Evolutionary conservation across 179 eudicot species (phyloP).

Genomic region (Carnegiea gigantea): DNA sequence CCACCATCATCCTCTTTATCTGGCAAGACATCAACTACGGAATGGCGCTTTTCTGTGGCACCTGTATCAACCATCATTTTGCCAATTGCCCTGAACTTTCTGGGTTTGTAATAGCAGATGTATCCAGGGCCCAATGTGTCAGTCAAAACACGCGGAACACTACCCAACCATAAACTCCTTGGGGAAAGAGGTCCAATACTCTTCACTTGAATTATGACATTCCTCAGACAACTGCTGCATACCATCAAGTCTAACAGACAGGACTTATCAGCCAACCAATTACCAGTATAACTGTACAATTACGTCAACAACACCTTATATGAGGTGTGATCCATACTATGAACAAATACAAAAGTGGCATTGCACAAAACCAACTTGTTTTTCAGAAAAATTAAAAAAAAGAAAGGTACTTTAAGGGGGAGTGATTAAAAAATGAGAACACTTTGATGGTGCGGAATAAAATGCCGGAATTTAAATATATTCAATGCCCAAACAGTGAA

Average conservation of each 20-base stretch:
- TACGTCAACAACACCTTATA: slow-evolving; percentile 7
- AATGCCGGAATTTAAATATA: background rate
- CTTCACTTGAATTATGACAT: slow-evolving; percentile 45
- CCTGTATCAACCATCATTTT: slow-evolving; percentile 77
- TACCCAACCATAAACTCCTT: slow-evolving; percentile 35
- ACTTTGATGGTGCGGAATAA: background rate
- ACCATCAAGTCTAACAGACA: slow-evolving; percentile 52
- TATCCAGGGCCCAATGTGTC: slow-evolving; percentile 33
- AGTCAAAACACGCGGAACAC: slow-evolving; percentile 35
- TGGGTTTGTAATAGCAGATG: slow-evolving; percentile 30
- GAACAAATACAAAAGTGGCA: background rate
- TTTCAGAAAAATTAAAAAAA: background rate
- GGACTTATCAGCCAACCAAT: slow-evolving; percentile 15
- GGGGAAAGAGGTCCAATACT: slow-evolving; percentile 32
- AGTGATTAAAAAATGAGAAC: background rate
- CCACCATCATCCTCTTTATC: slow-evolving; percentile 65
- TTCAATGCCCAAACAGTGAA: background rate
- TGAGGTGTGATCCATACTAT: background rate
- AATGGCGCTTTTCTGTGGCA: slow-evolving; percentile 39
- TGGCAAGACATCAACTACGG: slow-evolving; percentile 33
- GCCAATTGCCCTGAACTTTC: slow-evolving; percentile 37
- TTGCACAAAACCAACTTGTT: slow-evolving; percentile 4
- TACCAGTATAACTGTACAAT: slow-evolving; percentile 25
- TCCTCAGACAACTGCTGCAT: slow-evolving; percentile 55
- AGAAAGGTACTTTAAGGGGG: background rate